These are phyloP conservation scores for Medicago truncatula DNA, from an alignment of 306 rosid species.

Conservation along the genomic window DNA sequence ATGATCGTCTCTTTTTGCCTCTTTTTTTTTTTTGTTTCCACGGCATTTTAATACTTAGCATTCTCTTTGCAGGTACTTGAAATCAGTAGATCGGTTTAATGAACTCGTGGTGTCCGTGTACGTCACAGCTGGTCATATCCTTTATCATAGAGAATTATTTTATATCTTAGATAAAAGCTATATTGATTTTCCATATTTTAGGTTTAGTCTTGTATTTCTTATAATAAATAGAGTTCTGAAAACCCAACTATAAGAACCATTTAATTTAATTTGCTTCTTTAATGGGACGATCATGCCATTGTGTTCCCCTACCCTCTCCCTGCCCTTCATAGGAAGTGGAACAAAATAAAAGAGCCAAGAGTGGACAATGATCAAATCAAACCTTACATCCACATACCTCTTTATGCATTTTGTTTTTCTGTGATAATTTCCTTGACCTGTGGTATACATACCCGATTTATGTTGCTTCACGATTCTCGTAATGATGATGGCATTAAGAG, in stretches of 20 bases:
- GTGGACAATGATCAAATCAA: conserved; percentile 22
- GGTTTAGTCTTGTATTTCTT: conserved; percentile 19
- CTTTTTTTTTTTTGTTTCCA: conserved; percentile 17
- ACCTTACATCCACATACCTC: conserved; percentile 6
- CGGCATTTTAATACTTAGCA: conserved; percentile 17
- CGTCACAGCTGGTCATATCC: conserved; percentile 99
- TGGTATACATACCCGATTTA: conserved; percentile 76
- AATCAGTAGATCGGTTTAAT: conserved; percentile 89
- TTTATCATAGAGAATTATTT: conserved; percentile 37
- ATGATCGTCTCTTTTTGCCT: conserved; percentile 8
- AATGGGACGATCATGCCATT: conserved; percentile 12
- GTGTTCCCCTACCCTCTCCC: neutral
- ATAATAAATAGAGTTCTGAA: conserved; percentile 12
- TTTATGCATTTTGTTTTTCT: conserved; percentile 3
- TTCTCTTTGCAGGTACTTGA: conserved; percentile 83
- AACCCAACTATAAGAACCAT: conserved; percentile 17
- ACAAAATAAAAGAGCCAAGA: conserved; percentile 14
- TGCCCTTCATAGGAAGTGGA: conserved; percentile 22
- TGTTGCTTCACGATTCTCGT: conserved; percentile 95
- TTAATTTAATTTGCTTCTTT: neutral
- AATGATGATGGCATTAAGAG: conserved; percentile 99
- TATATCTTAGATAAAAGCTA: conserved; percentile 9
- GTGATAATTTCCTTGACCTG: conserved; percentile 63
- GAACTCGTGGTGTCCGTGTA: conserved; percentile 91
- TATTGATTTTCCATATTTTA: neutral